Evolutionary conservation across 2,329 filamentous ascomycete species (phyloP).

Genomic region (Pyrenochaeta sp.): DNA sequence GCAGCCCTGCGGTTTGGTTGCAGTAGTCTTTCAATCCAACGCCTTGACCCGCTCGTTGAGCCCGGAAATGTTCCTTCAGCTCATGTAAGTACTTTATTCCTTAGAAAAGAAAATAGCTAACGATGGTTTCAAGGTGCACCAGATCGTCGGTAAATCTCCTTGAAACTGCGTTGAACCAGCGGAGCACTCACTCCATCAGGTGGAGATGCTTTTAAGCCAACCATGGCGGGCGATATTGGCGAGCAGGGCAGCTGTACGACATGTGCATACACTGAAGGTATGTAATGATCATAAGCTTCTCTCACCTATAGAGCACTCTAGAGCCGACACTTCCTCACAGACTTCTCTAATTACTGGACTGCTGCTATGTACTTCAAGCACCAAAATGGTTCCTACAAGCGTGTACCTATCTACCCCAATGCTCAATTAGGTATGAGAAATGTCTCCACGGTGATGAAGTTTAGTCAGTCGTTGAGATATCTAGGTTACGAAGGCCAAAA

Average conservation of each 20-base stretch:
- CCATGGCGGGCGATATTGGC: conserved; percentile 33
- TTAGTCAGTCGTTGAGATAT: not conserved
- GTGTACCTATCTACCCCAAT: conserved; percentile 36
- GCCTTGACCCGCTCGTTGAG: conserved; percentile 36
- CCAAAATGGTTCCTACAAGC: conserved; percentile 38
- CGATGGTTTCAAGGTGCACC: conserved; percentile 9
- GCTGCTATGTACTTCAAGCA: conserved; percentile 41
- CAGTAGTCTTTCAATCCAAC: conserved; percentile 29
- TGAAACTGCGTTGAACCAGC: not conserved
- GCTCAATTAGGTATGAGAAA: conserved; percentile 22
- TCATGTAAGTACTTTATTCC: conserved; percentile 13
- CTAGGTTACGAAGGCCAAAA: conserved; percentile 24
- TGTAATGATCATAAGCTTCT: not conserved
- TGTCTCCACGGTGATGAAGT: too few species aligned
- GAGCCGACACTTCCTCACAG: not conserved
- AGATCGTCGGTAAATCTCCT: conserved; percentile 18
- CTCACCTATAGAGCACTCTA: too few species aligned
- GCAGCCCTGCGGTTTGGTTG: conserved; percentile 30
- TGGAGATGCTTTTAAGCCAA: conserved; percentile 30
- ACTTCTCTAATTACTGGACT: conserved; percentile 38
- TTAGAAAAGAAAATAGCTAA: not conserved
- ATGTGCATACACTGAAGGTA: conserved; percentile 32
- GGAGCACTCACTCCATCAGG: conserved; percentile 1
- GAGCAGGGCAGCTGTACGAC: conserved; percentile 33
- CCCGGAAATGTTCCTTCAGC: conserved; percentile 31